These are phyloP conservation scores for Acer negundo DNA, from an alignment of 345 rosid genomes.

Conservation along the genomic window DNA sequence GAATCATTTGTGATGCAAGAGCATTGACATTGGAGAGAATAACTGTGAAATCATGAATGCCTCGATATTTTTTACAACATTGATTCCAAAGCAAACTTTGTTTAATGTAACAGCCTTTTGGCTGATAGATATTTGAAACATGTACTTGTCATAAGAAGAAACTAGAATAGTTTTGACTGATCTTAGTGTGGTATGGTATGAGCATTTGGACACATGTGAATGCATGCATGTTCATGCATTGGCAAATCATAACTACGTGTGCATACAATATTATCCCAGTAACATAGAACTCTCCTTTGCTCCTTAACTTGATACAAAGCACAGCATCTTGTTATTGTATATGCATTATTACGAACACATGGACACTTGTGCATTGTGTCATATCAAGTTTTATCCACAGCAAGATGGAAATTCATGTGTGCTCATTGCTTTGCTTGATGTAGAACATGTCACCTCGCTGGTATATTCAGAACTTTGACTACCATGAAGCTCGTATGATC, in stretches of 20 bases:
- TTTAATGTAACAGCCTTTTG: neutral
- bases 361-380: neutral
- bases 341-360: neutral
- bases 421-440: conserved; percentile 18
- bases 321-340: conserved; percentile 79
- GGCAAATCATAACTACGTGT: neutral
- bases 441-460: conserved; percentile 88
- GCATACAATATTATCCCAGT: conserved; percentile 2
- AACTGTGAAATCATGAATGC: neutral
- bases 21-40: neutral
- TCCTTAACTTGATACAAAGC: conserved; percentile 36
- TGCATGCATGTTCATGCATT: neutral
- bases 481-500: conserved; percentile 61
- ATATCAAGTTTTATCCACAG: neutral
- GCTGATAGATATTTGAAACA: neutral
- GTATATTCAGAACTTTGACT: conserved; percentile 83
- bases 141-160: neutral
- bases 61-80: neutral
- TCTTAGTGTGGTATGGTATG: conserved; percentile 4
- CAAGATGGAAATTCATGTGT: neutral
- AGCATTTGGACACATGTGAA: neutral
- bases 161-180: neutral
- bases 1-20: neutral
- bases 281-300: neutral
- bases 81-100: neutral